A percentile compares a stretch with the other conserved stretches of the same genome.
These are phyloP conservation scores for Xerocomus minutiporus DNA, from an alignment of 1,284 basidiomycete genomes.

Conservation along the genomic window DNA sequence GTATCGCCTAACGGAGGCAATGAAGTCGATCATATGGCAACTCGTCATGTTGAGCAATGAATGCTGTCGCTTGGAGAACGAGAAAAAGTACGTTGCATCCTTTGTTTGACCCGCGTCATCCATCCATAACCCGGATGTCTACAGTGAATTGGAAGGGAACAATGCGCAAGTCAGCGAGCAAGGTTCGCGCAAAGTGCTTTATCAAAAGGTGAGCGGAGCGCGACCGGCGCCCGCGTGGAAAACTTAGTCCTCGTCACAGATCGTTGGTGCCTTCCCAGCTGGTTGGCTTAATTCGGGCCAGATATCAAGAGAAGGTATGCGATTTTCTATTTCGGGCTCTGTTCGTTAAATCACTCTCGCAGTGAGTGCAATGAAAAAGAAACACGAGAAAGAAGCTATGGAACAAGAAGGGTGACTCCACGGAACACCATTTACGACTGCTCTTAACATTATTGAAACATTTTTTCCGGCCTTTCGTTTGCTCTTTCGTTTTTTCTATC, in stretches of 20 bases:
- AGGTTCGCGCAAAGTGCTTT: conserved; percentile 67
- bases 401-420: conserved; percentile 41
- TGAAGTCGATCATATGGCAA: conserved; percentile 75
- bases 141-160: conserved; percentile 60
- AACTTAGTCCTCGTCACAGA: conserved; percentile 35
- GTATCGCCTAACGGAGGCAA: conserved; percentile 68
- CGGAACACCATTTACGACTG: background rate
- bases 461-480: background rate
- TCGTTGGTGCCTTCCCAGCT: conserved; percentile 64
- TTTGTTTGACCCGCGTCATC: background rate
- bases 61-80: conserved; percentile 73
- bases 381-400: conserved; percentile 59
- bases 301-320: conserved; percentile 51
- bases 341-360: background rate
- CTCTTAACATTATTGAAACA: conserved; percentile 25
- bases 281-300: conserved; percentile 46
- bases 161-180: conserved; percentile 73
- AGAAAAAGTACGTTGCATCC: conserved; percentile 64
- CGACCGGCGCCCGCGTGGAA: background rate
- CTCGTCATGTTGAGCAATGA: conserved; percentile 77
- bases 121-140: background rate
- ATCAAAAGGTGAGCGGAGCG: conserved; percentile 56
- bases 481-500: background rate
- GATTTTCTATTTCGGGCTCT: background rate
- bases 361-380: conserved; percentile 81